These are phyloP conservation scores for Hebeloma cylindrosporum DNA, from an alignment of 768 basidiomycete genomes.

Conservation along the genomic window DNA sequence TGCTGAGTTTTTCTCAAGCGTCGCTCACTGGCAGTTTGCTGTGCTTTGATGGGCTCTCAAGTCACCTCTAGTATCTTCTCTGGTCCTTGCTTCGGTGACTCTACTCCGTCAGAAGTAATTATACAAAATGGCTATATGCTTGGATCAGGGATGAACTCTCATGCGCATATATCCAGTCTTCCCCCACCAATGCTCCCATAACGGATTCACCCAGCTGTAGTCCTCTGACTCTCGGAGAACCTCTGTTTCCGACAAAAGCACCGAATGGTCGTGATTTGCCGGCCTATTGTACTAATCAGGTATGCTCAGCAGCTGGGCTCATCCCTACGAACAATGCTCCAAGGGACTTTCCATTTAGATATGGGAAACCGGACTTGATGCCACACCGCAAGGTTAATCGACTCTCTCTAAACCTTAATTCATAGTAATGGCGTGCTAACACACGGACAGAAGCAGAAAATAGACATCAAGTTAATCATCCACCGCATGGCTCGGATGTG, in stretches of 20 bases:
- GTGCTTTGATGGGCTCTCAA: constrained; percentile 15
- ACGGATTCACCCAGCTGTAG: constrained; percentile 11
- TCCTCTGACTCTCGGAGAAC: constrained; percentile 8
- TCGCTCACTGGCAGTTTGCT: constrained; percentile 8
- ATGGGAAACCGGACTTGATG: constrained; percentile 10
- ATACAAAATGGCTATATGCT: constrained; percentile 18
- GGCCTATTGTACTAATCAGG: constrained; percentile 13
- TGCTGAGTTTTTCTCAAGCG: constrained; percentile 10
- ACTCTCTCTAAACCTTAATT: constrained; percentile 3
- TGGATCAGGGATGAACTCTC: constrained; percentile 11
- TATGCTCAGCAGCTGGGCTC: constrained; percentile 11
- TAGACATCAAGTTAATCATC: constrained; percentile 7
- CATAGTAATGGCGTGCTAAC: constrained; percentile 19
- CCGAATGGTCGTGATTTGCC: constrained; percentile 3
- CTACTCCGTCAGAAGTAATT: constrained; percentile 20
- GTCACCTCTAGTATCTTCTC: constrained; percentile 13
- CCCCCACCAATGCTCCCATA: constrained; percentile 12
- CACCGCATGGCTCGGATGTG: constrained; percentile 12
- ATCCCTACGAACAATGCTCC: constrained; percentile 11
- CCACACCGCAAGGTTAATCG: constrained; percentile 20
- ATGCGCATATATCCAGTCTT: constrained; percentile 29
- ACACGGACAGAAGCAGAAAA: constrained; percentile 9
- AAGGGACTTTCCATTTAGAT: constrained; percentile 25
- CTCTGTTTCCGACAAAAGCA: constrained; percentile 5
- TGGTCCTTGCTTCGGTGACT: constrained; percentile 18